Conservation (phyloP, 2,329 filamentous ascomycete genomes). For the Talaromyces sp. region DNA sequence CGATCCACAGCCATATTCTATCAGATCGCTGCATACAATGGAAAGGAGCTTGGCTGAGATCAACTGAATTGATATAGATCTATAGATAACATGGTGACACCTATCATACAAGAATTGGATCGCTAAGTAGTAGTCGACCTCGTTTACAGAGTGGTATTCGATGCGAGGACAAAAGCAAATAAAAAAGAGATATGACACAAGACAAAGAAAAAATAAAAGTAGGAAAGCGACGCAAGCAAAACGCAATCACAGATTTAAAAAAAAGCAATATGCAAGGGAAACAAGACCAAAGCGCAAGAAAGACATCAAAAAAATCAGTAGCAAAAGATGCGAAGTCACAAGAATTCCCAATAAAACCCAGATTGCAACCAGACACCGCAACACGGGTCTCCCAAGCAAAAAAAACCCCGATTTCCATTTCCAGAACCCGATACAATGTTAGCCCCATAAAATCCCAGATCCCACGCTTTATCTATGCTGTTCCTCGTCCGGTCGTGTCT, state of each 20-base stretch:
- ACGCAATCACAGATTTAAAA: constrained; percentile 9
- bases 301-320: constrained; percentile 12
- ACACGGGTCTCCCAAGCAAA: constrained; percentile 20
- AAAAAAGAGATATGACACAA: not conserved
- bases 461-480: constrained; percentile 27
- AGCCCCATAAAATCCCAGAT: constrained; percentile 20
- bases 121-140: constrained; percentile 6
- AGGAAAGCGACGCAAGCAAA: constrained; percentile 14
- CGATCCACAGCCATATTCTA: too few relatives aligned
- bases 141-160: constrained; percentile 17
- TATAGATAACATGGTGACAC: not conserved
- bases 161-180: constrained; percentile 1
- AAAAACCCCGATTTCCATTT: constrained; percentile 16
- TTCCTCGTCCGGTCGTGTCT: constrained; percentile 33
- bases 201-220: constrained; percentile 9
- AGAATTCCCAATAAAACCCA: constrained; percentile 16
- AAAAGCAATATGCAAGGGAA: constrained; percentile 13
- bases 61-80: not conserved
- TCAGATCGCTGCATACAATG: too few relatives aligned
- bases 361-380: constrained; percentile 26
- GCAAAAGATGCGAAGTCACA: constrained; percentile 1
- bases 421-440: constrained; percentile 25
- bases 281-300: constrained; percentile 16
- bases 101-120: constrained; percentile 8
- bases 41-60: not conserved